Evolutionary conservation across 2,329 filamentous ascomycete genomes (phyloP), one percentile per base, ranked within the genome.

Genomic region (Gaeumannomyces tritici): DNA sequence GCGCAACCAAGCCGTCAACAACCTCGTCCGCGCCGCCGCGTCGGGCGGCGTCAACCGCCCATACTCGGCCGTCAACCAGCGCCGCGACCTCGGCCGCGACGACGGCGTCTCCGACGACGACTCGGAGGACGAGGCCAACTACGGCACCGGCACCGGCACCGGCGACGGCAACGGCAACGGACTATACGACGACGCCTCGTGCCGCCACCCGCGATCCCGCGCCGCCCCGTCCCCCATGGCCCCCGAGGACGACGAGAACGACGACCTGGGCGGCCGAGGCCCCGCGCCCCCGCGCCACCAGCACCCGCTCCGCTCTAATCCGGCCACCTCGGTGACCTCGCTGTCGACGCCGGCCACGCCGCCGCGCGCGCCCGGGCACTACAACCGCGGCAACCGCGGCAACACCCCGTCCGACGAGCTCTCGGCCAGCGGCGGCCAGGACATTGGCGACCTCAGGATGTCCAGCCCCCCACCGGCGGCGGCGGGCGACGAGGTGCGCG

Each of bases 251-350:
- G 69, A 72, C 60, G 66, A 72, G 58, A 35, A 67, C 60, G 65
- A 65, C 63, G 69, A 68, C 62, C 64, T 66, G n/a, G 67, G 65
- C 59, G 60, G 47, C 55, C 60, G 15, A 58, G 15, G 57, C 47
- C 61, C 61, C 47, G 28, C 27, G 27, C 61, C 56, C 27, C 29
- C 57, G 11, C 61, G 35, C n/a, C 33, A 59, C n/a, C 57, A 51
- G 59, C 81, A 86, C 66, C 83, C 84, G 1, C 73, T 86, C 47
- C 75, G 79, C 47, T 76, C 79, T 15, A 79, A 86, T 69, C 83
- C 83, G 1, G 69, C 65, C 51, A 60, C 63, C 9, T 63, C 65
- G 9, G 66, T 66, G 26, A 65, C 66, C 55, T 61, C 61, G 31
- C 31, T 31, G 31, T 31, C 31, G 2, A 9, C 31, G 31, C 31